Evolutionary conservation across 1,284 basidiomycete genomes (phyloP).

Genomic region (Microbotryum silenes-acaulis): DNA sequence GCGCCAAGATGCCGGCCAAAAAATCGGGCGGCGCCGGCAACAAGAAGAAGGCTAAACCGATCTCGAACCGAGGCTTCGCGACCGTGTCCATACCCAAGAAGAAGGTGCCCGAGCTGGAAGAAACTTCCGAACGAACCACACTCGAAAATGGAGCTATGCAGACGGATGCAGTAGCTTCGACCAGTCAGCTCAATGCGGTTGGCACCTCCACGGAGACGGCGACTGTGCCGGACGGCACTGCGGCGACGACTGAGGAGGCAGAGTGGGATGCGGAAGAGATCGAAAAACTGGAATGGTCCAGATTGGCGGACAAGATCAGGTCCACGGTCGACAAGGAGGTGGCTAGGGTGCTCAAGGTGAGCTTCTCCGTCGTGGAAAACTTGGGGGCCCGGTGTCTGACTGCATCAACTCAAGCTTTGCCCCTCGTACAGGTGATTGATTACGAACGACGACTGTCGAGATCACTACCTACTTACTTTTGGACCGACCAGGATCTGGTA

Average conservation of each 20-base stretch:
- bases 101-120: constrained; percentile 5
- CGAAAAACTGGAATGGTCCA: constrained; percentile 55
- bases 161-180: neutral
- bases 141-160: neutral
- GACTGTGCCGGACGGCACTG: neutral
- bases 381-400: no score
- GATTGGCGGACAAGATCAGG: constrained; percentile 69
- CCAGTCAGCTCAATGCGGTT: neutral
- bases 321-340: constrained; percentile 87
- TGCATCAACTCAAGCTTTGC: no score
- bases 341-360: constrained; percentile 54
- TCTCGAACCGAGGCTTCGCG: constrained; percentile 24
- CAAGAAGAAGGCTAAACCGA: constrained; percentile 26
- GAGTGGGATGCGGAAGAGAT: constrained; percentile 42
- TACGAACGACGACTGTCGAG: constrained; percentile 70
- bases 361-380: neutral
- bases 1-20: constrained; percentile 24
- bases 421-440: constrained; percentile 60
- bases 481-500: constrained; percentile 39
- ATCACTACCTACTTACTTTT: constrained; percentile 53
- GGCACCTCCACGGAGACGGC: neutral
- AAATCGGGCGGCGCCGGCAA: constrained; percentile 9
- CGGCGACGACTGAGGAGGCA: constrained; percentile 9
- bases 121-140: neutral
- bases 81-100: constrained; percentile 26